A percentile compares a stretch with the other conserved stretches of the same genome.
Conservation (phyloP, 2,329 filamentous ascomycete species). For the Microdochium trichocladiopsis region DNA sequence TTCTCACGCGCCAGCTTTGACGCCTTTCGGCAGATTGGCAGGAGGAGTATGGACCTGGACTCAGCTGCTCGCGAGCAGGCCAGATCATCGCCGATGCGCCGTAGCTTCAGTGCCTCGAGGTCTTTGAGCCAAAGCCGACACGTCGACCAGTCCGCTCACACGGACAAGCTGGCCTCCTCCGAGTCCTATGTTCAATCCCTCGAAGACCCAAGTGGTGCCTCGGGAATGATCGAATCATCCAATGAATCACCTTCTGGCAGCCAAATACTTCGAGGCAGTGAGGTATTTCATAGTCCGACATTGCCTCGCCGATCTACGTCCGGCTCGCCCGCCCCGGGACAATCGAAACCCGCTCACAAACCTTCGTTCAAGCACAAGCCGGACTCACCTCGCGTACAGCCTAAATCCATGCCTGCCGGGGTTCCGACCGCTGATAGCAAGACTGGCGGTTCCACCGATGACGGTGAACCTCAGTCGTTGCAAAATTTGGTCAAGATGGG, state of each 20-base stretch:
- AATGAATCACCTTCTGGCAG: constrained; percentile 80
- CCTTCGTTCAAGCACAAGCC: constrained; percentile 1
- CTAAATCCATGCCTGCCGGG: constrained; percentile 21
- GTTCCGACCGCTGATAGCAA: constrained; percentile 24
- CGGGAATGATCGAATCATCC: constrained; percentile 61
- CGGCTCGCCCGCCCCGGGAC: constrained; percentile 17
- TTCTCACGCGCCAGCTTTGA: constrained; percentile 47
- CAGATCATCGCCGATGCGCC: constrained; percentile 25
- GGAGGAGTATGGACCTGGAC: constrained; percentile 46
- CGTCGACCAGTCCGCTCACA: constrained; percentile 35
- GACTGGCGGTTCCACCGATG: constrained; percentile 15
- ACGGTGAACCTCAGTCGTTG: constrained; percentile 33
- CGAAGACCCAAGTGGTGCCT: constrained; percentile 62
- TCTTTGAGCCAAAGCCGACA: constrained; percentile 41
- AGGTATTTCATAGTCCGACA: constrained; percentile 79
- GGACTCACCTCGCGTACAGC: background rate
- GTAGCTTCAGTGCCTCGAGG: constrained; percentile 58
- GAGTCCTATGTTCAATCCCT: constrained; percentile 71
- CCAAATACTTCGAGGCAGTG: constrained; percentile 80
- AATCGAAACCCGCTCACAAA: constrained; percentile 9
- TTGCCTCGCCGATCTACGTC: constrained; percentile 43
- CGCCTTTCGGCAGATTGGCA: constrained; percentile 34
- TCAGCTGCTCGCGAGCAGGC: constrained; percentile 29
- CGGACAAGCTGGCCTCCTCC: constrained; percentile 54
- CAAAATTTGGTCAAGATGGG: constrained; percentile 54